Conservation (phyloP, 2,329 filamentous ascomycete species). For the Penicillium brevicompactum region DNA sequence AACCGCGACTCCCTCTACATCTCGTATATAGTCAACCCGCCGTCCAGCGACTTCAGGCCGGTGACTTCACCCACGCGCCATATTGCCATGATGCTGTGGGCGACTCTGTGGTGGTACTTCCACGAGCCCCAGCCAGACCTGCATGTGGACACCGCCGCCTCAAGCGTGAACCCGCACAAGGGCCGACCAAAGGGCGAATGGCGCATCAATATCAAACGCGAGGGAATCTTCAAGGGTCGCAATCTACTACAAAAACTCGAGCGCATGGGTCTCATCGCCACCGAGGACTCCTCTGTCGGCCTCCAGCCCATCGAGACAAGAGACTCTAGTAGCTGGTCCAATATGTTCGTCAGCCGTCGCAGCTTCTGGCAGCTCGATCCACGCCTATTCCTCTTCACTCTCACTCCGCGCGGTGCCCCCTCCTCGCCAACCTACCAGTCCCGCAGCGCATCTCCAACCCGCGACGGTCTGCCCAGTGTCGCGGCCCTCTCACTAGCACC, state of each 20-base stretch:
- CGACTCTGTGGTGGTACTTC: constrained; percentile 96
- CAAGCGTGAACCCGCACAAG: constrained; percentile 64
- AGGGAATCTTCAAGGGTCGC: constrained; percentile 83
- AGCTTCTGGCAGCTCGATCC: constrained; percentile 93
- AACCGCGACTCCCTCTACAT: constrained; percentile 84
- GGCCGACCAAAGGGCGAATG: constrained; percentile 83
- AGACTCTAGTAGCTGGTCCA: constrained; percentile 67
- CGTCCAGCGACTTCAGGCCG: constrained; percentile 76
- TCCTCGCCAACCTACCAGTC: constrained; percentile 55
- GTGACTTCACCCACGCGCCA: constrained; percentile 80
- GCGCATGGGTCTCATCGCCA: constrained; percentile 83
- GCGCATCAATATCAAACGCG: constrained; percentile 79
- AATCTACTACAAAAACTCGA: constrained; percentile 89
- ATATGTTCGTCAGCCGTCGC: constrained; percentile 78
- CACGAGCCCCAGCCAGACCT: constrained; percentile 76
- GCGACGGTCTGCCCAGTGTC: constrained; percentile 27
- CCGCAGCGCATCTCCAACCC: constrained; percentile 54
- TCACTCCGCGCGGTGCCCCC: constrained; percentile 62
- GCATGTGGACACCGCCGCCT: constrained; percentile 64
- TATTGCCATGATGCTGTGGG: constrained; percentile 96
- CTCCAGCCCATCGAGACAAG: constrained; percentile 61
- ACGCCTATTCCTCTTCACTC: constrained; percentile 82
- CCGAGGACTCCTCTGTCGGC: constrained; percentile 74
- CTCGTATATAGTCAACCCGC: constrained; percentile 85
- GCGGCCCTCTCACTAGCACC: constrained; percentile 8